phyloP scores from a whole-genome alignment of 2,329 filamentous ascomycete genomes.

The Sarocladium kiliense region DNA sequence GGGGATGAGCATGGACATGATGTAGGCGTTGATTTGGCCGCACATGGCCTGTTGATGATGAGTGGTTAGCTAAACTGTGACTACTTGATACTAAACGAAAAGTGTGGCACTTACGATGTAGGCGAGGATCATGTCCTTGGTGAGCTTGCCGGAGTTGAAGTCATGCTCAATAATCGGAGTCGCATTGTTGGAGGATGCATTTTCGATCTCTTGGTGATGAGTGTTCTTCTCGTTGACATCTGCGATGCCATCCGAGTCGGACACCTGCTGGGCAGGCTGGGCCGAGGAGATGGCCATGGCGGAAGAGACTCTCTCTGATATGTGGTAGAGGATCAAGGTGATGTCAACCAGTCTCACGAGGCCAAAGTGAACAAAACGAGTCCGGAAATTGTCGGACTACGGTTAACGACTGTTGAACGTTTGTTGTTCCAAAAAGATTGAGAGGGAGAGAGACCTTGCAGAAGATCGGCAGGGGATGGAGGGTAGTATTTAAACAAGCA shows the following conservation, averaged over 20 bases:
- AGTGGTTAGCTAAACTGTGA: too few relatives aligned
- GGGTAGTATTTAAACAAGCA: neutral
- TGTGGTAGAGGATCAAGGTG: neutral
- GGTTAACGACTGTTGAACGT: too few relatives aligned
- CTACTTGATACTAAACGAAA: too few relatives aligned
- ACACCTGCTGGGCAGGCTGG: constrained; percentile 6
- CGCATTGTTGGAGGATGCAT: constrained; percentile 6
- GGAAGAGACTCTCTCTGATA: constrained; percentile 7
- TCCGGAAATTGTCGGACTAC: too few relatives aligned
- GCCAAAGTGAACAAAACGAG: too few relatives aligned
- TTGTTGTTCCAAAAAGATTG: too few relatives aligned
- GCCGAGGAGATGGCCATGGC: constrained; percentile 13
- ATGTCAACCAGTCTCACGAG: too few relatives aligned
- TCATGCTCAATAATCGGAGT: constrained; percentile 8
- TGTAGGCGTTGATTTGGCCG: constrained; percentile 23
- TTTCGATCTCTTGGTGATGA: constrained; percentile 12
- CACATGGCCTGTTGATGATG: constrained; percentile 9
- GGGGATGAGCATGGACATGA: constrained; percentile 29
- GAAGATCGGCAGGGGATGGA: neutral
- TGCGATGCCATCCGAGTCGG: constrained; percentile 10
- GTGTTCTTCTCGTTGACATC: constrained; percentile 11
- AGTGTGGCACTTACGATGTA: constrained; percentile 16
- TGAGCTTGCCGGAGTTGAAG: constrained; percentile 13
- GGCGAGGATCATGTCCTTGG: constrained; percentile 16
- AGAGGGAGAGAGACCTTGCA: neutral